These are phyloP conservation scores for Exophiala sideris DNA, from an alignment of 2,329 filamentous ascomycete genomes.

Conservation along the genomic window DNA sequence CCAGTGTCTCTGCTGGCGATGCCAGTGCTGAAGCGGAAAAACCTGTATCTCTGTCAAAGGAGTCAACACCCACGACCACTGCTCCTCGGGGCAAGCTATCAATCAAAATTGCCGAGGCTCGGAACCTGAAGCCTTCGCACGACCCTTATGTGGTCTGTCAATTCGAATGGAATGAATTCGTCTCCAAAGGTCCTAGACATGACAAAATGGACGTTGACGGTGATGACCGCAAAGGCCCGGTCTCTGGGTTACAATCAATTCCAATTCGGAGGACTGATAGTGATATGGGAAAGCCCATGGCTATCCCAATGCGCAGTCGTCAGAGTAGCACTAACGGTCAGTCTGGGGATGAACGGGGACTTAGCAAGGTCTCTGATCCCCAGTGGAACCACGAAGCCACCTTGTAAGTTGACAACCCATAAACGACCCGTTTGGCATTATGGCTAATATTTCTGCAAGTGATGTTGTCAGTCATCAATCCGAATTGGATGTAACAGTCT, in stretches of 20 bases:
- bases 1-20: constrained; percentile 27
- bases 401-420: constrained; percentile 64
- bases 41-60: constrained; percentile 12
- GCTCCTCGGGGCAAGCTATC: constrained; percentile 81
- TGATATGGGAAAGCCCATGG: constrained; percentile 80
- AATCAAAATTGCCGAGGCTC: constrained; percentile 82
- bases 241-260: constrained; percentile 52
- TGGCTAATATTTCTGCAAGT: constrained; percentile 49
- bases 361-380: constrained; percentile 72
- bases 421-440: constrained; percentile 1
- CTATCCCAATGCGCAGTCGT: constrained; percentile 93
- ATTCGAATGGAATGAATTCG: constrained; percentile 94
- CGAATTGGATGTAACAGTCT: constrained; percentile 87
- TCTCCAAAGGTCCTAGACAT: constrained; percentile 76
- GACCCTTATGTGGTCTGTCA: constrained; percentile 96
- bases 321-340: constrained; percentile 90
- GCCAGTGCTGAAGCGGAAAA: constrained; percentile 19
- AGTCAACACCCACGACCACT: constrained; percentile 60
- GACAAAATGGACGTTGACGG: constrained; percentile 59
- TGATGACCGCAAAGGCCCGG: constrained; percentile 56
- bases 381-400: constrained; percentile 94
- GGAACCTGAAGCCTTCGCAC: constrained; percentile 73
- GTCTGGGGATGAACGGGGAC: constrained; percentile 61
- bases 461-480: constrained; percentile 92
- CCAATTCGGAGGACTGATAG: constrained; percentile 69